Percentiles rank a stretch among this genome's conserved stretches.
These are phyloP conservation scores for Hyphodiscus sp. DNA, from an alignment of 2,329 filamentous ascomycete genomes.

Conservation along the genomic window DNA sequence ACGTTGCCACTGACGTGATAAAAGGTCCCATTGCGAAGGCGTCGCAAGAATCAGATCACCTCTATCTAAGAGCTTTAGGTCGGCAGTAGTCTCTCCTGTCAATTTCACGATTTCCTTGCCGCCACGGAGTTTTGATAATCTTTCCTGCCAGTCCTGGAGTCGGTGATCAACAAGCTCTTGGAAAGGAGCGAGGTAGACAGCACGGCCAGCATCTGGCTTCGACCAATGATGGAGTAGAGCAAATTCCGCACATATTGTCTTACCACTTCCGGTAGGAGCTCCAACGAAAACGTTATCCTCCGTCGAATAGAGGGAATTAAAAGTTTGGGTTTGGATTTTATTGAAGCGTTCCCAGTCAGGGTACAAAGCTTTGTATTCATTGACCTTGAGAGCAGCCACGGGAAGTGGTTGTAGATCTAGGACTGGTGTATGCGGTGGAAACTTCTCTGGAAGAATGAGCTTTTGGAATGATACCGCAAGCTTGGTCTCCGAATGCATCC, in stretches of 20 bases:
- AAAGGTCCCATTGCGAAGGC: slow-evolving; percentile 88
- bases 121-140: slow-evolving; percentile 64
- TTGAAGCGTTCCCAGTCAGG: slow-evolving; percentile 86
- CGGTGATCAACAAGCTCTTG: slow-evolving; percentile 85
- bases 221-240: slow-evolving; percentile 85
- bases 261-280: slow-evolving; percentile 89
- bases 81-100: slow-evolving; percentile 84
- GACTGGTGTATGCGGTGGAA: slow-evolving; percentile 87
- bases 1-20: slow-evolving; percentile 93
- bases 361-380: slow-evolving; percentile 77
- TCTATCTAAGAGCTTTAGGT: slow-evolving; percentile 80
- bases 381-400: slow-evolving; percentile 78
- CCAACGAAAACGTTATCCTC: slow-evolving; percentile 93
- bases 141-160: slow-evolving; percentile 77
- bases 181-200: slow-evolving; percentile 91
- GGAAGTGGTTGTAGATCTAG: slow-evolving; percentile 89
- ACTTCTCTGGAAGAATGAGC: slow-evolving; percentile 88
- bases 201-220: slow-evolving; percentile 62
- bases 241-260: slow-evolving; percentile 95
- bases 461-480: slow-evolving; percentile 93
- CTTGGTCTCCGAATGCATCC: slow-evolving; percentile 97
- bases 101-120: slow-evolving; percentile 90
- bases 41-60: slow-evolving; percentile 90
- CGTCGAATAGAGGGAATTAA: slow-evolving; percentile 84
- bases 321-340: slow-evolving; percentile 94